Evolutionary conservation across 352 stramenopile species (phyloP).

Genomic region (Pythium brachiatum): DNA sequence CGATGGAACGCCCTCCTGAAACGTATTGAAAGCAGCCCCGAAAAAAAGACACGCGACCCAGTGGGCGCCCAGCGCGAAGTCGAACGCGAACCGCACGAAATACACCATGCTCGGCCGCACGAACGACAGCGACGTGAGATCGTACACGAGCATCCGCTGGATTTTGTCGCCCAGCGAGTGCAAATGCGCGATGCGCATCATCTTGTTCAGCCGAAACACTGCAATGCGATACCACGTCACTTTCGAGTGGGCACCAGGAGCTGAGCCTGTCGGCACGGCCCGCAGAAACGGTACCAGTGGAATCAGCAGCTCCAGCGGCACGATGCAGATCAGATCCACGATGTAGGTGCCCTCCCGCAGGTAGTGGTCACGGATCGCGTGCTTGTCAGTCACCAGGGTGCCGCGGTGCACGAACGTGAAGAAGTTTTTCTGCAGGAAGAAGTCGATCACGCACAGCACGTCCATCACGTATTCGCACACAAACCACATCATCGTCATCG

Average conservation of each 20-base stretch:
- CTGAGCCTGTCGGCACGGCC: background rate
- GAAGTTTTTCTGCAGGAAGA: conserved; percentile 46
- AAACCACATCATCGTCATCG: conserved; percentile 23
- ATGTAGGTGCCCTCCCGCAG: conserved; percentile 41
- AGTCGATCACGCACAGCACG: conserved; percentile 42
- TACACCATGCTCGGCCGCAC: conserved; percentile 25
- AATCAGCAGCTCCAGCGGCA: conserved; percentile 40
- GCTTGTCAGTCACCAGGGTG: conserved; percentile 35
- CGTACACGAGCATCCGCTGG: conserved; percentile 50
- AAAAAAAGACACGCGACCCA: conserved; percentile 28
- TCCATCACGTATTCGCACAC: conserved; percentile 37
- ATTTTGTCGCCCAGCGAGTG: conserved; percentile 45
- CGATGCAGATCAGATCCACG: conserved; percentile 41
- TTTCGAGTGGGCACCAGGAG: background rate
- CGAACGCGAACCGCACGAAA: conserved; percentile 35
- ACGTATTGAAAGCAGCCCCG: conserved; percentile 10
- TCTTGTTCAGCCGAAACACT: conserved; percentile 48
- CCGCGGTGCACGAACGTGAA: conserved; percentile 52
- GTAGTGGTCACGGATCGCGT: conserved; percentile 38
- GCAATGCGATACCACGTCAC: conserved; percentile 44
- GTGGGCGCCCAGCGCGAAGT: conserved; percentile 23
- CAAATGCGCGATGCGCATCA: conserved; percentile 52
- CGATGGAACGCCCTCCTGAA: background rate
- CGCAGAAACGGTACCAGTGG: conserved; percentile 3
- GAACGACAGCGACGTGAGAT: conserved; percentile 25